Conservation (phyloP, 352 stramenopile genomes). For the Phytophthora capsici region DNA sequence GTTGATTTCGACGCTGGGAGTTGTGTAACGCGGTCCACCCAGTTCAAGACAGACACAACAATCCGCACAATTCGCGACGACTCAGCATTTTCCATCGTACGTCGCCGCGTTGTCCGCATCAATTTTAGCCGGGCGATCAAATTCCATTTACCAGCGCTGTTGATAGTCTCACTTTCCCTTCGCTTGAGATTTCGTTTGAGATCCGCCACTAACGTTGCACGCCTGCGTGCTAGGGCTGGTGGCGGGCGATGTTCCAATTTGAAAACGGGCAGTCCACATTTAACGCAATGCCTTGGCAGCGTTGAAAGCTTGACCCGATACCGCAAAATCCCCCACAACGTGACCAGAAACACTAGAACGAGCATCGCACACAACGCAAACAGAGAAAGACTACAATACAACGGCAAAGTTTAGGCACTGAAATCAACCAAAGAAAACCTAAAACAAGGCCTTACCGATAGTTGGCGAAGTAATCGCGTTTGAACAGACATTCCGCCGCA, state of each 20-base stretch:
- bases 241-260: slow-evolving; percentile 37
- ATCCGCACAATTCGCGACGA: slow-evolving; percentile 18
- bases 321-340: slow-evolving; percentile 57
- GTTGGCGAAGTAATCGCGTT: slow-evolving; percentile 69
- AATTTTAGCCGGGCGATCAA: slow-evolving; percentile 40
- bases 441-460: slow-evolving; percentile 41
- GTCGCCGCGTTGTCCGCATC: slow-evolving; percentile 16
- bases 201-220: slow-evolving; percentile 21
- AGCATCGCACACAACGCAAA: slow-evolving; percentile 53
- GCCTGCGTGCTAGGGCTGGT: too few relatives aligned
- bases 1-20: slow-evolving; percentile 54
- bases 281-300: slow-evolving; percentile 64
- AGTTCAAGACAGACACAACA: slow-evolving; percentile 28
- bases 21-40: slow-evolving; percentile 35
- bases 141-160: slow-evolving; percentile 9
- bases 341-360: slow-evolving; percentile 37
- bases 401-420: slow-evolving; percentile 2
- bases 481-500: slow-evolving; percentile 68
- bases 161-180: too few relatives aligned
- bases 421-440: not conserved
- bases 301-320: slow-evolving; percentile 65
- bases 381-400: slow-evolving; percentile 42
- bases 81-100: slow-evolving; percentile 5
- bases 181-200: slow-evolving; percentile 49
- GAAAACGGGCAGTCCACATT: slow-evolving; percentile 66